Evolutionary conservation across 2,329 filamentous ascomycete genomes (phyloP).

Genomic region (Golovinomyces cichoracearum): DNA sequence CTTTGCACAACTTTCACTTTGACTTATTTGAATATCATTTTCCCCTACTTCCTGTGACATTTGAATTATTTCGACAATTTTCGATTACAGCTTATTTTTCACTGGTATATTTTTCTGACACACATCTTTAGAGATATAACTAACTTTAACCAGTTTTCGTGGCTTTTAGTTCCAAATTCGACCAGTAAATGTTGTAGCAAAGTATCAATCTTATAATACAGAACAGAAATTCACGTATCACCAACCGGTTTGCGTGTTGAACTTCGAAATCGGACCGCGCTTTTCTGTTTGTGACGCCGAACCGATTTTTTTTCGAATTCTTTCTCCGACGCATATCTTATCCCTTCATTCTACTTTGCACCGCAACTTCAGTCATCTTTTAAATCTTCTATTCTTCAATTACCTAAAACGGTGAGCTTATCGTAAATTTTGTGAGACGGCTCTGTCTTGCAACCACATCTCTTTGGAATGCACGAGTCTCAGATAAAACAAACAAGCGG

Average conservation of each 20-base stretch:
- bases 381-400: conserved; percentile 21
- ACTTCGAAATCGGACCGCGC: neutral
- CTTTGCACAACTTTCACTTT: neutral
- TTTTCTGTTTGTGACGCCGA: neutral
- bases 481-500: conserved; percentile 35
- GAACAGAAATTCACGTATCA: neutral
- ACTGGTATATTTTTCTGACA: neutral
- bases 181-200: neutral
- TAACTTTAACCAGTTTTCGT: neutral
- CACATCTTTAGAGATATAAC: too few species aligned
- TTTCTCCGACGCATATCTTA: too few species aligned
- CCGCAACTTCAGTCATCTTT: too few species aligned
- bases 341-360: too few species aligned
- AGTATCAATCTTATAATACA: neutral
- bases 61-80: neutral
- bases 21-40: neutral
- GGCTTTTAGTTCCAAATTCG: neutral
- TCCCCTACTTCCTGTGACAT: neutral
- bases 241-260: neutral
- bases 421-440: conserved; percentile 57
- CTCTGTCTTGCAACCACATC: conserved; percentile 57
- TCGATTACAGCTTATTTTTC: neutral
- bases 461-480: conserved; percentile 79
- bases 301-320: neutral
- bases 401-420: conserved; percentile 60